Percentiles rank a stretch among this genome's conserved stretches.
Evolutionary conservation across 305 asterid species (phyloP).

Genomic region (Nicotiana rustica): DNA sequence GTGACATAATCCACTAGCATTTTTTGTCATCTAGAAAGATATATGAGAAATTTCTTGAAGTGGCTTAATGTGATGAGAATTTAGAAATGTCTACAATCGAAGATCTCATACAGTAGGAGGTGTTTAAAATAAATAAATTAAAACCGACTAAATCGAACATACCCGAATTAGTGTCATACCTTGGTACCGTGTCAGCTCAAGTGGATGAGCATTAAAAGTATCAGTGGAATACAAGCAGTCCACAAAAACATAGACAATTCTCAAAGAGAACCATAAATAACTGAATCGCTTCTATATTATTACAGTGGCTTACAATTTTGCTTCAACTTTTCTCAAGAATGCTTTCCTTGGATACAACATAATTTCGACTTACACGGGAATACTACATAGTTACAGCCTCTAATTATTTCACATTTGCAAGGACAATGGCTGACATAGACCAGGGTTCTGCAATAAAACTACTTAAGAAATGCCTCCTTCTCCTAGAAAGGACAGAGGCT

Average conservation of each 20-base stretch:
- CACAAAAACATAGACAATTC: not conserved
- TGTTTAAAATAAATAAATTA: too few relatives aligned
- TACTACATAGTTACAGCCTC: slow-evolving; percentile 26
- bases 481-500: not conserved
- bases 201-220: not conserved
- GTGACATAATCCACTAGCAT: too few relatives aligned
- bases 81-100: too few relatives aligned
- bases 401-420: slow-evolving; percentile 27
- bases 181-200: too few relatives aligned
- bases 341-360: not conserved
- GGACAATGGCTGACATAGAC: not conserved
- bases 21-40: too few relatives aligned
- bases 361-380: not conserved
- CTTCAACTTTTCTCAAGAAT: not conserved
- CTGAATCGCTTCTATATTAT: not conserved
- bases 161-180: too few relatives aligned
- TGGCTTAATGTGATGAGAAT: too few relatives aligned
- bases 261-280: not conserved
- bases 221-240: not conserved
- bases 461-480: too few relatives aligned
- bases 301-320: not conserved
- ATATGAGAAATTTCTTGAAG: too few relatives aligned
- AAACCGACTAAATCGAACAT: too few relatives aligned
- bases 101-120: too few relatives aligned
- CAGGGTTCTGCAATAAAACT: not conserved